Base-by-base conservation (phyloP, 129 eudicot species). In the Dittrichia graveolens region DNA sequence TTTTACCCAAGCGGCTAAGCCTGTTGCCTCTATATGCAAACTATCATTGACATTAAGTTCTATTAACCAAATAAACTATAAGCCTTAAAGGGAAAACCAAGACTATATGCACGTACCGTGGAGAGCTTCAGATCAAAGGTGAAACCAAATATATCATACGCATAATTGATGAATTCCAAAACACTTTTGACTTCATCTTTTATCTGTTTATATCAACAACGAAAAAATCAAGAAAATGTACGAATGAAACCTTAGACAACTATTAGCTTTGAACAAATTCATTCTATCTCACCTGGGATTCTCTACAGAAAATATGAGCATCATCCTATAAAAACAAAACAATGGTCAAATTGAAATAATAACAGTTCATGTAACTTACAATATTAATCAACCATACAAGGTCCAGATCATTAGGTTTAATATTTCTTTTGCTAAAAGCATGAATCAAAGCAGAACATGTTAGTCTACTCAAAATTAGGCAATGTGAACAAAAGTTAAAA, bases 281-380 rank as follows among this genome's bases (percentile, higher is more conserved):
- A 58, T 58, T 56, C 5, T 6, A 80, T 50, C 81, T 83, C 77
- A 88, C 97, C 86, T 95, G 99, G 53, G 94, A 83, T 78, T 95
- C 96, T 84, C 97, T 84, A 82, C 99, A 95, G 85, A 95, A 95
- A 73, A 95, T 95, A 78, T 95, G 99, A 7, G 99, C 99, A 84
- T 95, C 99, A 76, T 95, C 99, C 99, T 95, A 83, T 14, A 2
- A 75, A 54, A 55, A 52, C 11, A 64, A 18, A 31, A 5, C 9
- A 66, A 24, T 7, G 34, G 77, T 72, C 31, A 80, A 82, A 76
- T 47, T 42, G 7, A 45, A 31, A 9, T 65, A 58, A 40, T 18
- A 50, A 41, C 15, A 45, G 18, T 39, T 46, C 38, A 39, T 7
- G 9, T 11, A 47, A 18, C 13, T 14, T 45, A 48, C 46, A 10